Conservation (phyloP, 2,329 filamentous ascomycete genomes). For the Trichophyton simii region DNA sequence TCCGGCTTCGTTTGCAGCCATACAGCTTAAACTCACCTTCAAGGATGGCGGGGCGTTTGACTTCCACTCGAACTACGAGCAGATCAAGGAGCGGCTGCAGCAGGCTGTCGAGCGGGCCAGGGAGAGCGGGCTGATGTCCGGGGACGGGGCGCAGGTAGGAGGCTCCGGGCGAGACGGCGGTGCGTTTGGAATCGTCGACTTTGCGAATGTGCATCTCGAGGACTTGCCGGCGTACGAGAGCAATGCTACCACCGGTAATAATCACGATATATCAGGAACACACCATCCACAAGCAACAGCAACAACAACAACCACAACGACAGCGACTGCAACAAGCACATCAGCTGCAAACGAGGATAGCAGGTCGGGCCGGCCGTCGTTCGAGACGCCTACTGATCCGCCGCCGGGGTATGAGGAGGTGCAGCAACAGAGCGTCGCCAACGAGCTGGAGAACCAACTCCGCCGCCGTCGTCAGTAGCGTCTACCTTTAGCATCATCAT, state of each 20-base stretch:
- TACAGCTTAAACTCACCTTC: constrained; percentile 79
- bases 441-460: constrained; percentile 54
- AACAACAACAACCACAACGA: too few relatives aligned
- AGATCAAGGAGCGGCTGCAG: constrained; percentile 68
- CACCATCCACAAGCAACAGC: too few relatives aligned
- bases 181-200: constrained; percentile 39
- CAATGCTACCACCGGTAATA: constrained; percentile 11
- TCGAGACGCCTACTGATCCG: constrained; percentile 54
- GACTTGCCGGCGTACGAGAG: constrained; percentile 80
- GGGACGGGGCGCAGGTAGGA: constrained; percentile 22
- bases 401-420: constrained; percentile 88
- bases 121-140: constrained; percentile 42
- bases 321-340: too few relatives aligned
- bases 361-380: constrained; percentile 9
- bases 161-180: constrained; percentile 25
- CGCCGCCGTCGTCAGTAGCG: constrained; percentile 17
- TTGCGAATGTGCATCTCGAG: constrained; percentile 62
- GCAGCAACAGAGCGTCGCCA: constrained; percentile 65
- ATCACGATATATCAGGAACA: too few relatives aligned
- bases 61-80: constrained; percentile 70
- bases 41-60: constrained; percentile 92
- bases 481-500: background rate
- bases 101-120: constrained; percentile 66
- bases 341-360: background rate
- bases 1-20: constrained; percentile 55